Conservation (phyloP, 2,329 filamentous ascomycete genomes). For the Colletotrichum sp. region DNA sequence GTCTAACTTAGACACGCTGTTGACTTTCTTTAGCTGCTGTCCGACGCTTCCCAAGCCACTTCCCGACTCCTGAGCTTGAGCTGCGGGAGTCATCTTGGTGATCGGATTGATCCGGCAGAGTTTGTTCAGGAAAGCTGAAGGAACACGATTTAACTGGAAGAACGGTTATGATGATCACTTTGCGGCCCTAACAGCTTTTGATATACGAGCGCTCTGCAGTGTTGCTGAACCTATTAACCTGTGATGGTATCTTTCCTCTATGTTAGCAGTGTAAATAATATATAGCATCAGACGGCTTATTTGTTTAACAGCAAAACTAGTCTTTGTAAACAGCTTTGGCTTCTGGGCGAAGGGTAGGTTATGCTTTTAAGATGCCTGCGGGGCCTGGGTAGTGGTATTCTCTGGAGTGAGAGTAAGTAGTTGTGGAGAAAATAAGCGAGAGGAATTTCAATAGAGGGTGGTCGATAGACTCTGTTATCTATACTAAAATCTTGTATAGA, state of each 20-base stretch:
- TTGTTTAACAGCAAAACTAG: not conserved
- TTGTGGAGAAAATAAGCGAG: not conserved
- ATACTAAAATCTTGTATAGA: not conserved
- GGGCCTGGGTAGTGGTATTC: not conserved
- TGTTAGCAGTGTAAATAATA: not conserved
- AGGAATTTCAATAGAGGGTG: not conserved
- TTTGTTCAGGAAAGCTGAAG: too few species aligned
- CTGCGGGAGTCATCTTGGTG: too few species aligned
- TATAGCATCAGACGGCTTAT: not conserved
- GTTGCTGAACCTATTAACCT: not conserved
- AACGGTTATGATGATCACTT: too few species aligned
- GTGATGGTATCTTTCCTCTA: not conserved
- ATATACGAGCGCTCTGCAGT: not conserved
- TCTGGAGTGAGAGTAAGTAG: not conserved
- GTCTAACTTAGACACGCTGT: too few species aligned
- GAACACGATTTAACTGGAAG: too few species aligned
- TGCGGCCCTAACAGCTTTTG: too few species aligned
- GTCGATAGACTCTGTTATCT: not conserved
- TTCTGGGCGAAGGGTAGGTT: not conserved
- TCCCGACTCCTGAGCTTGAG: too few species aligned
- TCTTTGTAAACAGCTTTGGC: not conserved
- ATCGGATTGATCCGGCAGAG: too few species aligned
- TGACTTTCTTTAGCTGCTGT: too few species aligned
- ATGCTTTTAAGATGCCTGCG: not conserved
- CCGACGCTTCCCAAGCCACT: too few species aligned